phyloP scores from a whole-genome alignment of 2,329 filamentous ascomycete species.

The Elsinoe australis region DNA sequence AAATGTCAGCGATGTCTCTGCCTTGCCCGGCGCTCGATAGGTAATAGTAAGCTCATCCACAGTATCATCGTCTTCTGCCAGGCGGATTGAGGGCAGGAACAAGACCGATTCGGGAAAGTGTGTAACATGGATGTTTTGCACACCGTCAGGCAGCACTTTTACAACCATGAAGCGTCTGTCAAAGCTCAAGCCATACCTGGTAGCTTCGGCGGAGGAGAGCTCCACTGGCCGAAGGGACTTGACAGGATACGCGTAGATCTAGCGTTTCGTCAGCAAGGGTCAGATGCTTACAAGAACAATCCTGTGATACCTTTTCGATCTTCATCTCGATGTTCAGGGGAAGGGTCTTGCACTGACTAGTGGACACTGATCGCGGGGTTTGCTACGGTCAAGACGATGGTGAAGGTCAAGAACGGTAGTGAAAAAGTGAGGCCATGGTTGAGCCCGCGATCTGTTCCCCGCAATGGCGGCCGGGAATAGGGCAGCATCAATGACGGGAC shows the following conservation, averaged over 20 bases:
- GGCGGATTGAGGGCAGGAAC: conserved; percentile 35
- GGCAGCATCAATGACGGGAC: no score
- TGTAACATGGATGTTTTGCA: conserved; percentile 38
- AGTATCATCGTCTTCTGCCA: conserved; percentile 26
- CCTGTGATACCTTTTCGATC: conserved; percentile 28
- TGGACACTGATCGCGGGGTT: no score
- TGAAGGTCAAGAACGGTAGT: no score
- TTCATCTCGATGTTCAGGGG: conserved; percentile 24
- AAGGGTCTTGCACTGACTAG: no score
- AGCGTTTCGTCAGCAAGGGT: not conserved
- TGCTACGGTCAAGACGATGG: no score
- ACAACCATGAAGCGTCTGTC: conserved; percentile 40
- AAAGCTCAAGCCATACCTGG: conserved; percentile 39
- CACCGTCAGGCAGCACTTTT: conserved; percentile 30
- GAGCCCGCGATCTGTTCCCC: no score
- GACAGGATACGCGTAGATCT: conserved; percentile 43
- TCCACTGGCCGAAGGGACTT: conserved; percentile 39
- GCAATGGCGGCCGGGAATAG: no score
- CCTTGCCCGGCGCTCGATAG: conserved; percentile 32
- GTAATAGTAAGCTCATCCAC: conserved; percentile 33
- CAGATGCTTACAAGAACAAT: conserved; percentile 14
- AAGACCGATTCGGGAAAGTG: conserved; percentile 35
- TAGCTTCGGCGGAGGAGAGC: conserved; percentile 34
- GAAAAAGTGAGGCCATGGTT: no score
- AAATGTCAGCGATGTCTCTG: conserved; percentile 29